Percentiles rank a stretch among this genome's conserved stretches.
phyloP scores from a whole-genome alignment of 129 eudicot species.

The Lonicera japonica region DNA sequence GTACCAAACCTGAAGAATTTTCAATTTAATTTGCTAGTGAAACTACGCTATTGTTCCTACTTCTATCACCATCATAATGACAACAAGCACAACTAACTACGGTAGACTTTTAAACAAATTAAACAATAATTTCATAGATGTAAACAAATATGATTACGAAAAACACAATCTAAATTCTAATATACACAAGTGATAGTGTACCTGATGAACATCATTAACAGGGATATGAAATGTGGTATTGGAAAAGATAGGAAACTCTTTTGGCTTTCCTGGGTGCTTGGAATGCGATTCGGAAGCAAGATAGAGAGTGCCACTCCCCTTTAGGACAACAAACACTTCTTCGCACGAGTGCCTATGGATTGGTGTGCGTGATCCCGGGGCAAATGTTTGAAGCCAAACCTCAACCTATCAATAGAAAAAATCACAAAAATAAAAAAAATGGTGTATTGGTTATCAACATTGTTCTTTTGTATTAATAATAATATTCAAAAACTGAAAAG shows the following conservation, averaged over 20 bases:
- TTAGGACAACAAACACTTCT: constrained; percentile 79
- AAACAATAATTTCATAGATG: not conserved
- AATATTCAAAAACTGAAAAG: no score
- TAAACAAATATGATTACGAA: not conserved
- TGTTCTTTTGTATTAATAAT: no score
- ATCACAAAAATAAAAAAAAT: no score
- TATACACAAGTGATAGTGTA: constrained; percentile 9
- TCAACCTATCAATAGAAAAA: constrained; percentile 45
- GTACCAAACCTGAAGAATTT: no score
- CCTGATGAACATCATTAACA: constrained; percentile 94
- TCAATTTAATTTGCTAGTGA: no score
- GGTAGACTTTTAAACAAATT: no score
- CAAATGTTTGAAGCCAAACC: constrained; percentile 80
- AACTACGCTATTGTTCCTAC: no score
- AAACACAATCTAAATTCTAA: not conserved
- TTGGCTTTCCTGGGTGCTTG: constrained; percentile 70
- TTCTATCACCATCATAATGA: no score
- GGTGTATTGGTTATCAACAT: no score
- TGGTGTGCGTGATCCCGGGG: constrained; percentile 77
- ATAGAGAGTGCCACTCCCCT: constrained; percentile 81
- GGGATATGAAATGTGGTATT: constrained; percentile 82
- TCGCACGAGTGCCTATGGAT: constrained; percentile 93
- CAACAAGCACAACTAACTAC: no score
- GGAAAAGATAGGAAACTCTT: constrained; percentile 46
- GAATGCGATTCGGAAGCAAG: constrained; percentile 57